Base-by-base conservation (phyloP, 2,329 filamentous ascomycete genomes). In the Dactylonectria estremocensis region DNA sequence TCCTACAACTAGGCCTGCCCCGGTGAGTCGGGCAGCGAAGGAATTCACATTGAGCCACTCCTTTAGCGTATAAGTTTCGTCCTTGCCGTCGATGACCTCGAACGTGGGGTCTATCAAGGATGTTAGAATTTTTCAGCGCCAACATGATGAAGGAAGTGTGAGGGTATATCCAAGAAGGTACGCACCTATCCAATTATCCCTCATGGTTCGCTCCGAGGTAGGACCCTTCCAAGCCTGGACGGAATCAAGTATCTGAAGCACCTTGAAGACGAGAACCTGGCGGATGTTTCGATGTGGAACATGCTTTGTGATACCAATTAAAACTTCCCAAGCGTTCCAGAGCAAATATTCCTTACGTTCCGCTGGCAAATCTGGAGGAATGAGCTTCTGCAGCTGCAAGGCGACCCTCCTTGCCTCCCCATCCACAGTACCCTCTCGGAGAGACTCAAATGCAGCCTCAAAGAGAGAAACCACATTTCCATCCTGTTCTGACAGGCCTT, bases 151-250 rank as follows among this genome's bases (percentile, higher is more conserved):
- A 11, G 5, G 22, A 48, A 10, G 22, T 48, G 18, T 10, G 11
- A n/a, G 18, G n/a, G 31, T 5, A 35, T 6, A 22, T 5, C 13
- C 4, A 5, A 48, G 18, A 18, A 20, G 20, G n/a, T n/a, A n/a
- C n/a, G 18, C n/a, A 48, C 45, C 45, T 48, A 20, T 48, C 45
- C 45, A 48, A 20, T 20, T n/a, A 48, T 48, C 45, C n/a, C 45
- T 48, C 45, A 48, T 48, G n/a, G 8, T 10, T 10, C 11, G 18
- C 10, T 18, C 45, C n/a, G 22, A 18, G n/a, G 45, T 16, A 20
- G 22, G 18, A 18, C 22, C 20, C 8, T 20, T n/a, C 45, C 45
- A 48, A 48, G 18, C 8, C 10, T n/a, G 13, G 22, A 10, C n/a
- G 20, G n/a, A 3, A 20, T 48, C n/a, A 20, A 48, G 45, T 10